Evolutionary conservation across 164 flowering plant genomes (phyloP).

Genomic region (Litsea cubeba): DNA sequence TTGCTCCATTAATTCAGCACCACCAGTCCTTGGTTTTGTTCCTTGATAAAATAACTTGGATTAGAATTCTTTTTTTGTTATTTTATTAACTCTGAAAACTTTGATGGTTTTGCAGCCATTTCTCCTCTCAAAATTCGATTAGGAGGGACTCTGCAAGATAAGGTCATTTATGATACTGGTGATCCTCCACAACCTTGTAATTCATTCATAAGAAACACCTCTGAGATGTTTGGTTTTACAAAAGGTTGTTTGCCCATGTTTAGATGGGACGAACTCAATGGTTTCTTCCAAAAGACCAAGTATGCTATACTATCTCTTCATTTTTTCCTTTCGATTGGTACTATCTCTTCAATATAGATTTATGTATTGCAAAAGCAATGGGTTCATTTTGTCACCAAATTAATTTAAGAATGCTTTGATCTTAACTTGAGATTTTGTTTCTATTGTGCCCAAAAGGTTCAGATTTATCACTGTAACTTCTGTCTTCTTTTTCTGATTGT

Average conservation of each 20-base stretch:
- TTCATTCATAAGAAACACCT: constrained; percentile 36
- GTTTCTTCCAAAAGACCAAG: constrained; percentile 68
- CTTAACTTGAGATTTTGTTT: not conserved
- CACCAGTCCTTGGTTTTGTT: not conserved
- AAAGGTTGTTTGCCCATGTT: constrained; percentile 74
- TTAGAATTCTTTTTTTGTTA: not conserved
- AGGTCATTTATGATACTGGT: constrained; percentile 52
- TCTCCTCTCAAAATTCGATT: constrained; percentile 84
- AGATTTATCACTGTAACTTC: not conserved
- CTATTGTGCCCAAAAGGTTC: not conserved
- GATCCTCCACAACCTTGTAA: constrained; percentile 39
- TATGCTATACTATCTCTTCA: constrained; percentile 18
- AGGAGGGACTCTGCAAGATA: constrained; percentile 88
- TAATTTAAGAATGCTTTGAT: not conserved
- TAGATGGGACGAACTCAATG: constrained; percentile 85
- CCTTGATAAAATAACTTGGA: not conserved
- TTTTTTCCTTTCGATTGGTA: too few species aligned
- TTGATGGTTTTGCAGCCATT: constrained; percentile 48
- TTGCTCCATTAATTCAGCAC: not conserved
- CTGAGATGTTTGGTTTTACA: constrained; percentile 67
- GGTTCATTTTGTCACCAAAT: not conserved
- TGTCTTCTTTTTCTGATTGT: too few species aligned
- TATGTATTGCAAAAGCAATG: not conserved
- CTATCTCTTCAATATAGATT: not conserved
- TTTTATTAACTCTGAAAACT: not conserved